These are phyloP conservation scores for Xylariales sp. DNA, from an alignment of 2,329 filamentous ascomycete species.

Conservation along the genomic window DNA sequence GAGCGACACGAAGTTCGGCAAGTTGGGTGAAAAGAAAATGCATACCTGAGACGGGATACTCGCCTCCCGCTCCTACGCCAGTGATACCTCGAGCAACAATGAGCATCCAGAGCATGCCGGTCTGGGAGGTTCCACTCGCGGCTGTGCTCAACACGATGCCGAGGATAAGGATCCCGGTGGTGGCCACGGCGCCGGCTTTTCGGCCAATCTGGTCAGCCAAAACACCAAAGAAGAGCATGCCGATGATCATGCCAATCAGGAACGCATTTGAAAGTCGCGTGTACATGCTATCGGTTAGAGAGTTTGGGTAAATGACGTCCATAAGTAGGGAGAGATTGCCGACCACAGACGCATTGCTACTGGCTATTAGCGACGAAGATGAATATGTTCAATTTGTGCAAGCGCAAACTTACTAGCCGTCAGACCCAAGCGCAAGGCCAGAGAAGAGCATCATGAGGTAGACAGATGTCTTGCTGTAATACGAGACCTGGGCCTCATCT, in stretches of 20 bases:
- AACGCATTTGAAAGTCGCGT: slow-evolving; percentile 50
- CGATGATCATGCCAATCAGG: slow-evolving; percentile 51
- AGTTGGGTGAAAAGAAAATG: too few relatives aligned
- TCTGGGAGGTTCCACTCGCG: slow-evolving; percentile 30
- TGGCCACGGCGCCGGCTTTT: slow-evolving; percentile 40
- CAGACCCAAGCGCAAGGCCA: too few relatives aligned
- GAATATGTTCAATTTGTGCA: too few relatives aligned
- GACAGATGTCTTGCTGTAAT: too few relatives aligned
- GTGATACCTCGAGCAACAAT: slow-evolving; percentile 35
- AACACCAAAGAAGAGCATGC: slow-evolving; percentile 49
- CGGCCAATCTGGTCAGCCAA: slow-evolving; percentile 46
- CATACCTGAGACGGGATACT: slow-evolving; percentile 54
- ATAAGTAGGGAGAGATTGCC: slow-evolving; percentile 39
- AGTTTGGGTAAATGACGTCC: slow-evolving; percentile 35
- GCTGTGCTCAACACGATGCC: slow-evolving; percentile 42
- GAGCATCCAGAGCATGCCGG: slow-evolving; percentile 47
- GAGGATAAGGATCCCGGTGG: slow-evolving; percentile 41
- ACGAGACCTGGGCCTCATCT: too few relatives aligned
- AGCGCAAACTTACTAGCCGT: too few relatives aligned
- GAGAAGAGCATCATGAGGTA: too few relatives aligned
- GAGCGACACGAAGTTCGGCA: too few relatives aligned
- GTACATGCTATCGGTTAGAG: slow-evolving; percentile 38
- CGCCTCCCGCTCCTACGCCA: slow-evolving; percentile 40
- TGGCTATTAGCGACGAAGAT: too few relatives aligned
- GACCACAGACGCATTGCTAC: slow-evolving; percentile 37